Conservation (phyloP, 805 yeast species). For the Starmerella etchellsii region DNA sequence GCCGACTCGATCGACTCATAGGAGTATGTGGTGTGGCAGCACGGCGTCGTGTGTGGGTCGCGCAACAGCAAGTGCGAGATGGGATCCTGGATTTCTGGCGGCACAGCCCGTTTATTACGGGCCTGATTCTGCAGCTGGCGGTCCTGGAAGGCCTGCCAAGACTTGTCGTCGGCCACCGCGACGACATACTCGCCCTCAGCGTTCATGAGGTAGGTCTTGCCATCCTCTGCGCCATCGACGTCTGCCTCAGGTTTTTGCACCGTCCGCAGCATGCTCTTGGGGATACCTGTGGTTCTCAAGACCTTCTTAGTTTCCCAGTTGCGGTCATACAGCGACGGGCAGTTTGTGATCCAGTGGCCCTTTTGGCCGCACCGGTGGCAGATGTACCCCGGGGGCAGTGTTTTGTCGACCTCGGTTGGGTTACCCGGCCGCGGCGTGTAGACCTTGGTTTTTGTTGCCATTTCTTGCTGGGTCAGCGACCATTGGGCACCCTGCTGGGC, state of each 20-base stretch:
- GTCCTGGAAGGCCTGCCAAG: conserved; percentile 81
- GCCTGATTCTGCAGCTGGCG: conserved; percentile 37
- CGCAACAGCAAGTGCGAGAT: conserved; percentile 47
- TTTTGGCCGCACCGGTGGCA: conserved; percentile 94
- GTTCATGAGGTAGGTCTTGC: conserved; percentile 61
- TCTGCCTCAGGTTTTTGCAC: conserved; percentile 68
- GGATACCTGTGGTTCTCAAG: conserved; percentile 93
- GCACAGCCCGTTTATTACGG: conserved; percentile 36
- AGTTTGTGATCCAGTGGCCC: conserved; percentile 90
- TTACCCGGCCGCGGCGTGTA: conserved; percentile 26
- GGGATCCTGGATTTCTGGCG: conserved; percentile 57
- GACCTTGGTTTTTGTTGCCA: conserved; percentile 75
- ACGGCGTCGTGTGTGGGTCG: conserved; percentile 71
- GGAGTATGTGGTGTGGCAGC: conserved; percentile 52
- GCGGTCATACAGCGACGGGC: conserved; percentile 90
- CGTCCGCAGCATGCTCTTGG: conserved; percentile 77
- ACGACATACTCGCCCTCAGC: conserved; percentile 93
- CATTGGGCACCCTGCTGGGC: conserved; percentile 88
- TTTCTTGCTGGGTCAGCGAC: conserved; percentile 84
- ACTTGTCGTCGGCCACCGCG: conserved; percentile 84
- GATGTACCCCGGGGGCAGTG: conserved; percentile 88
- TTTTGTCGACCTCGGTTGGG: conserved; percentile 38
- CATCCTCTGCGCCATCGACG: conserved; percentile 38
- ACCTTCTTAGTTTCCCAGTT: conserved; percentile 86
- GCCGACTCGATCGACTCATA: conserved; percentile 50